Percentiles rank a stretch among this genome's conserved stretches.
Evolutionary conservation across 2,329 filamentous ascomycete species (phyloP).

Genomic region (Monilinia fructigena): DNA sequence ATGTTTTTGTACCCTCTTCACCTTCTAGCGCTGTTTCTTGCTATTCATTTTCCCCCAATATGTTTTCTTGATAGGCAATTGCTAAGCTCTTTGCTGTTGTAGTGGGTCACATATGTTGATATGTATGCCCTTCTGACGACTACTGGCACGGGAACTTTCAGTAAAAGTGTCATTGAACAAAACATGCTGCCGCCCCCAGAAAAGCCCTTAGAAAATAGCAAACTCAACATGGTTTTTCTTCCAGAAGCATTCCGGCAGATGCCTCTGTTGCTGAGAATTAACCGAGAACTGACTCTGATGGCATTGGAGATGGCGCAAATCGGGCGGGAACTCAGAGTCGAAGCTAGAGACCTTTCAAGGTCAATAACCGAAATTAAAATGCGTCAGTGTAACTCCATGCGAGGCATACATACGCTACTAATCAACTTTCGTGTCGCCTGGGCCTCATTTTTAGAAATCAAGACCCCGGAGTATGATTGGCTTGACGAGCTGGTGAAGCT

Average conservation of each 20-base stretch:
- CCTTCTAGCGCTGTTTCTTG: not conserved
- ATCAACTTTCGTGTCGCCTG: not conserved
- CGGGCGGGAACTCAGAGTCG: constrained; percentile 29
- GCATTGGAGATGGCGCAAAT: constrained; percentile 30
- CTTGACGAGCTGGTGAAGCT: constrained; percentile 4
- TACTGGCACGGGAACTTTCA: constrained; percentile 50
- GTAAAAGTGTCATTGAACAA: constrained; percentile 46
- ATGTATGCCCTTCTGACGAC: constrained; percentile 55
- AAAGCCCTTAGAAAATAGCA: not conserved
- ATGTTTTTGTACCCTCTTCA: not conserved
- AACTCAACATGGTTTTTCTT: not conserved
- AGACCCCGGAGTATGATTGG: not conserved
- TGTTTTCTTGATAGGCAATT: not conserved
- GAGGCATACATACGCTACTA: not conserved
- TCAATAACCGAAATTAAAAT: not conserved
- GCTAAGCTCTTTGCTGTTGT: not conserved
- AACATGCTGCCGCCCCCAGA: constrained; percentile 47
- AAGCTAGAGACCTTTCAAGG: constrained; percentile 14
- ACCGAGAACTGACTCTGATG: constrained; percentile 33
- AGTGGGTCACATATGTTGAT: constrained; percentile 53
- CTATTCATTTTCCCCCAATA: not conserved
- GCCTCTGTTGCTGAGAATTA: constrained; percentile 22
- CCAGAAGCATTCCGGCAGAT: not conserved
- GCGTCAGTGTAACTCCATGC: not conserved
- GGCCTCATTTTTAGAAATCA: not conserved